These are phyloP conservation scores for Ajuga chamaepitys DNA, from an alignment of 257 asterid species.

Conservation along the genomic window DNA sequence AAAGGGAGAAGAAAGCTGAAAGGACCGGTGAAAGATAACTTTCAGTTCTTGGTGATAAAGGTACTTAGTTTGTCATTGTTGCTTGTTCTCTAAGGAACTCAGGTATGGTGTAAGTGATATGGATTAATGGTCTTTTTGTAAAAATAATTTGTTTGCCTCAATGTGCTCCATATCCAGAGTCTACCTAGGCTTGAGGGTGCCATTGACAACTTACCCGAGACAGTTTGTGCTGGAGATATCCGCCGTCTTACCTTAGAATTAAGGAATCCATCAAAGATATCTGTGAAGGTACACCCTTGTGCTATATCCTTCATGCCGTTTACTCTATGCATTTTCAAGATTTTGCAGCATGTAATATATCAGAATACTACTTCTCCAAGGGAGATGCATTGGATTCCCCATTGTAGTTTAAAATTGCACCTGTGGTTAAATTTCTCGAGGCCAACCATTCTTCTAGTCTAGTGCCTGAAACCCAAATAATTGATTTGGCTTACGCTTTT, in stretches of 20 bases:
- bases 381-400: constrained; percentile 1
- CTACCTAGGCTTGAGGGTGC: constrained; percentile 83
- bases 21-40: constrained; percentile 41
- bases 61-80: constrained; percentile 26
- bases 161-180: constrained; percentile 49
- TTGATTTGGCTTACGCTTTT: neutral
- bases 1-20: constrained; percentile 52
- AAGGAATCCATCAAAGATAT: constrained; percentile 68
- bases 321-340: neutral
- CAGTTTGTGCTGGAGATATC: constrained; percentile 79
- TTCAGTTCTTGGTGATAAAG: constrained; percentile 80
- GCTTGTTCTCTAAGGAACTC: constrained; percentile 13
- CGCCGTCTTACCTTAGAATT: constrained; percentile 73
- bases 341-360: constrained; percentile 6
- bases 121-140: neutral
- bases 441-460: neutral
- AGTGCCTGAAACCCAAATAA: constrained; percentile 7
- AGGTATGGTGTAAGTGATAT: neutral
- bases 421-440: constrained; percentile 6
- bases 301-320: neutral
- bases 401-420: neutral
- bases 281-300: constrained; percentile 62
- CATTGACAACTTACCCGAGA: constrained; percentile 52
- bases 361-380: neutral
- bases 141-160: constrained; percentile 12